Evolutionary conservation across 371 early-diverging fungal species (phyloP), one percentile per base, ranked within the genome.

Genomic region (Mucor plumbeus): DNA sequence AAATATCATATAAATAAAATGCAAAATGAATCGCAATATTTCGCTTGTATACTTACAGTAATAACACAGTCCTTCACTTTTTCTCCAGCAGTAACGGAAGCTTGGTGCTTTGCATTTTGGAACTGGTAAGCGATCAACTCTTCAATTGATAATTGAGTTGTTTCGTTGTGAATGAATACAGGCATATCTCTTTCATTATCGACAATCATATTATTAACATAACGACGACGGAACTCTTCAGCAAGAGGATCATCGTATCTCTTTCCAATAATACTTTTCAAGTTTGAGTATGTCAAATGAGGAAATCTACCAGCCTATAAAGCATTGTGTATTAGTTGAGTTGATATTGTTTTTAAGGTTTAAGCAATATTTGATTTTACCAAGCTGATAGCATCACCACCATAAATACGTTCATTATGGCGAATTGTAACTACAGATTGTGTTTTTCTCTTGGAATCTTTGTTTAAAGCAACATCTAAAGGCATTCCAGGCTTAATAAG

Each of bases 121-220:
- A 99, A 88, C 76, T 96, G 95, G 90, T 96, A 95, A 5, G 96
- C 98, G 58, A 96, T 90, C 19, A 97, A 79, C 71, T 99, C 97
- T 74, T 97, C 96, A 26, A 91, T 91, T 0, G 90, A 79, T 60
- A 85, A 87, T 19, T 75, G 67, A 4, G 77, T 72, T 1, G 82
- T 80, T 31, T 88, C 85, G 61, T 85, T 81, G 34, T 85, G 83
- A 43, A 75, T 64, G 75, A 96, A 96, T 8, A 78, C 68, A 31
- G 86, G 83, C 5, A 90, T 85, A 65, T 88, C 85, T 15, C 94
- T 84, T 9, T 72, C 76, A 0, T 81, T 73, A 65, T 92, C 91
- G n/a, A 82, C 68, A 59, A 88, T 68, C 92, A 97, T 90, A 34
- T 78, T 77, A 73, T 92, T 94, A 35, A 85, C 78, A 70, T 90